Evolutionary conservation across 495 filamentous ascomycete species (phyloP).

Genomic region (Penicillium desertorum): DNA sequence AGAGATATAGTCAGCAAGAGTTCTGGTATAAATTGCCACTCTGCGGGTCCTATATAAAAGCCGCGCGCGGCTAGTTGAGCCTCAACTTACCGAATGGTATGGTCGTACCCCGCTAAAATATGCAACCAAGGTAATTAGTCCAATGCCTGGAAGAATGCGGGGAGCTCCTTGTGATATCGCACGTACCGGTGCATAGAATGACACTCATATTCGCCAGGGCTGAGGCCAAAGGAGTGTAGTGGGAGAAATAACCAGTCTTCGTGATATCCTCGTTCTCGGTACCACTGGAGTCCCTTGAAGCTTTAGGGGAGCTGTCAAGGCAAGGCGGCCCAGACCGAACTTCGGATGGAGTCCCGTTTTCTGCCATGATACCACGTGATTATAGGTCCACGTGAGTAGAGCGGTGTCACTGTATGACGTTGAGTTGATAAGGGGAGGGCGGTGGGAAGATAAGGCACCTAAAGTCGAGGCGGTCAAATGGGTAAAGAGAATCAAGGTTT

Average conservation of each 20-base stretch:
- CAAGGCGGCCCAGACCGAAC: background rate
- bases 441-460: background rate
- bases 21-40: background rate
- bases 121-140: slow-evolving; percentile 28
- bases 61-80: background rate
- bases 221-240: background rate
- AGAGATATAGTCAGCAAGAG: slow-evolving; percentile 4
- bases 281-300: background rate
- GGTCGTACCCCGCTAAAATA: slow-evolving; percentile 89
- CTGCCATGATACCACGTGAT: slow-evolving; percentile 2
- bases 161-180: slow-evolving; percentile 13
- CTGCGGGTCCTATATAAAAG: background rate
- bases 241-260: background rate
- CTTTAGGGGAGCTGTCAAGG: slow-evolving; percentile 2
- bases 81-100: slow-evolving; percentile 83
- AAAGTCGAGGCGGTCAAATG: background rate
- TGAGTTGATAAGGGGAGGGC: background rate
- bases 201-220: slow-evolving; percentile 65
- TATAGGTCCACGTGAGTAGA: background rate
- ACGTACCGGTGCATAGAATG: slow-evolving; percentile 81
- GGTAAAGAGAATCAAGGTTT: background rate
- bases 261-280: background rate
- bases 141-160: slow-evolving; percentile 28
- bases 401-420: background rate
- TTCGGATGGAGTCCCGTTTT: slow-evolving; percentile 5